A percentile compares a stretch with the other conserved stretches of the same genome.
Conservation (phyloP, 331 rosid genomes). For the Phaseolus coccineus region DNA sequence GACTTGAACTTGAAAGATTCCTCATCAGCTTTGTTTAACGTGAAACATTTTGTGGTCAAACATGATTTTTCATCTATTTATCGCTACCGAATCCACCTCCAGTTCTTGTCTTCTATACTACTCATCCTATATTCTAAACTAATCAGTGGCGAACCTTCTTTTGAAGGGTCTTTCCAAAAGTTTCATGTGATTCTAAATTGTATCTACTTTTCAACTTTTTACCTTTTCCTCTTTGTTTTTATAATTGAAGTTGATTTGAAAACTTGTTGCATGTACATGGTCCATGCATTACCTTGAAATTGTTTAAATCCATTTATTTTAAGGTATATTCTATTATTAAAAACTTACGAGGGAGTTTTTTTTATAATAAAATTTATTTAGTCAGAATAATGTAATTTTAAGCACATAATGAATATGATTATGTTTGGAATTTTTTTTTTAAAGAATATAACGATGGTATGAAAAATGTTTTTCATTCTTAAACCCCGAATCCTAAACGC, state of each 20-base stretch:
- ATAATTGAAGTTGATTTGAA: background rate
- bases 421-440: too few species aligned
- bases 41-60: constrained; percentile 55
- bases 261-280: background rate
- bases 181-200: background rate
- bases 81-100: constrained; percentile 4
- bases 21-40: constrained; percentile 47
- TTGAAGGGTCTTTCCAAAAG: background rate
- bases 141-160: constrained; percentile 8
- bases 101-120: constrained; percentile 20
- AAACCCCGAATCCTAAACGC: too few species aligned
- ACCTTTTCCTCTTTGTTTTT: background rate
- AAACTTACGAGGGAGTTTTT: background rate
- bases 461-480: too few species aligned
- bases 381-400: background rate
- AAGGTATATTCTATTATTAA: background rate
- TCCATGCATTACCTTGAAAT: background rate
- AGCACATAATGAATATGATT: background rate
- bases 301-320: background rate
- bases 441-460: too few species aligned
- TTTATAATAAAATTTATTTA: background rate
- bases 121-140: constrained; percentile 13
- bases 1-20: constrained; percentile 46
- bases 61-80: constrained; percentile 7
- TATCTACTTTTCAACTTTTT: background rate